Evolutionary conservation across 1,139 yeast species (phyloP).

Genomic region (Debaryomycetaceae sp.): DNA sequence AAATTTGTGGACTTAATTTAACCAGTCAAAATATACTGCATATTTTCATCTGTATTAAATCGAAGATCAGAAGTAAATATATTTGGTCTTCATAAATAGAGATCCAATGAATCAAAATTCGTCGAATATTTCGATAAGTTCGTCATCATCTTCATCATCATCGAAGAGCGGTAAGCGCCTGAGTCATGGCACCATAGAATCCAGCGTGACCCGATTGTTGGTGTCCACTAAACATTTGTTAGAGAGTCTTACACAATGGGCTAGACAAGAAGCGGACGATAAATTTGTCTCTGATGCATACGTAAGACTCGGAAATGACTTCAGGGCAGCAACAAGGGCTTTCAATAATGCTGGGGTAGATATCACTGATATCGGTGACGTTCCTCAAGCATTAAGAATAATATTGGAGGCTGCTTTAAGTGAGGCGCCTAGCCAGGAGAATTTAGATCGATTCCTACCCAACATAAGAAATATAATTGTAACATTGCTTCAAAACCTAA

Average conservation of each 20-base stretch:
- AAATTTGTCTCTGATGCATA: constrained; percentile 87
- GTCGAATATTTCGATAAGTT: constrained; percentile 3
- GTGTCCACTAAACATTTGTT: constrained; percentile 87
- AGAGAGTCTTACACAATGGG: constrained; percentile 89
- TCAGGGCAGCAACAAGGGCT: constrained; percentile 73
- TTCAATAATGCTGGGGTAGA: constrained; percentile 39
- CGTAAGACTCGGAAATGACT: constrained; percentile 91
- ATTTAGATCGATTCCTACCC: constrained; percentile 78
- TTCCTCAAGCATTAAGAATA: constrained; percentile 48
- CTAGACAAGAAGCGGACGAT: constrained; percentile 72
- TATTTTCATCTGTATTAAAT: neutral
- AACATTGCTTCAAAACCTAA: constrained; percentile 72
- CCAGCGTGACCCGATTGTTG: constrained; percentile 75
- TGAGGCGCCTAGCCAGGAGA: constrained; percentile 81
- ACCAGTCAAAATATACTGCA: neutral
- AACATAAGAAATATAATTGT: constrained; percentile 85
- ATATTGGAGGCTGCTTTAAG: constrained; percentile 85
- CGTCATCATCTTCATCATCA: constrained; percentile 4
- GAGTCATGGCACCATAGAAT: constrained; percentile 66
- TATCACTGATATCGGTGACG: constrained; percentile 41
- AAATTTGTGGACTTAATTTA: neutral
- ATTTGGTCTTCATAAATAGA: neutral
- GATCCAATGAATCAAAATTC: neutral
- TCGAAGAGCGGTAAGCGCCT: constrained; percentile 17
- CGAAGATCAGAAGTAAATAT: neutral